phyloP scores from a whole-genome alignment of 768 basidiomycete species.

The Kwoniella sp. region DNA sequence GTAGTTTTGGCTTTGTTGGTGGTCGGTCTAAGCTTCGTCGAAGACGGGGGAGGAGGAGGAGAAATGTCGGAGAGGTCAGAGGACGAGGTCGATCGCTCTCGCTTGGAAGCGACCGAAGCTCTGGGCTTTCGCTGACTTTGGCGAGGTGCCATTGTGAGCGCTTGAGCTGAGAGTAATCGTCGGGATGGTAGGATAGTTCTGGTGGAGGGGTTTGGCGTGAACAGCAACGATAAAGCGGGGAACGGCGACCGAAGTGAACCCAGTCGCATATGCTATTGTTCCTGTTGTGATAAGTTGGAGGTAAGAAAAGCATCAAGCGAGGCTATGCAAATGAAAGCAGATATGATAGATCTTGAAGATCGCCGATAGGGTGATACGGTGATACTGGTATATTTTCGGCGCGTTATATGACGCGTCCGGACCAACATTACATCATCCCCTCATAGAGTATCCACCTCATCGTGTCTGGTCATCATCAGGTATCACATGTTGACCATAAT shows the following conservation, averaged over 20 bases:
- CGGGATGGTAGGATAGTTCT: neutral
- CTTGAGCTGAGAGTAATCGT: too few species aligned
- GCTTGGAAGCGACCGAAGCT: conserved; percentile 11
- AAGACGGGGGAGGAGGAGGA: neutral
- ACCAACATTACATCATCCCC: too few species aligned
- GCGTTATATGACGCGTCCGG: too few species aligned
- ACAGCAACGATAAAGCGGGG: neutral
- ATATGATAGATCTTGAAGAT: too few species aligned
- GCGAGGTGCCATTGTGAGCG: conserved; percentile 18
- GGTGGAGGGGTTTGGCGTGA: too few species aligned
- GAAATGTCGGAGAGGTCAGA: conserved; percentile 15
- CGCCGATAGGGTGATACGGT: too few species aligned
- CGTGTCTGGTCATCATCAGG: too few species aligned
- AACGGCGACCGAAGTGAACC: neutral
- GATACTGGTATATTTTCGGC: too few species aligned
- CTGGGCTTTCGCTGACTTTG: conserved; percentile 2
- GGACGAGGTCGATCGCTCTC: conserved; percentile 22
- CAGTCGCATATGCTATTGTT: neutral
- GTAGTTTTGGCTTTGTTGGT: conserved; percentile 9
- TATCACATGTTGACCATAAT: too few species aligned
- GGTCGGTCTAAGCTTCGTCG: neutral
- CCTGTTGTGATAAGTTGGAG: neutral
- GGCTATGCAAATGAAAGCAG: too few species aligned
- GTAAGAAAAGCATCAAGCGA: too few species aligned
- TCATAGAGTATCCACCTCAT: too few species aligned